Evolutionary conservation across 495 filamentous ascomycete genomes (phyloP), one percentile per base, ranked within the genome.

Genomic region (Chaetomium cochliodes): DNA sequence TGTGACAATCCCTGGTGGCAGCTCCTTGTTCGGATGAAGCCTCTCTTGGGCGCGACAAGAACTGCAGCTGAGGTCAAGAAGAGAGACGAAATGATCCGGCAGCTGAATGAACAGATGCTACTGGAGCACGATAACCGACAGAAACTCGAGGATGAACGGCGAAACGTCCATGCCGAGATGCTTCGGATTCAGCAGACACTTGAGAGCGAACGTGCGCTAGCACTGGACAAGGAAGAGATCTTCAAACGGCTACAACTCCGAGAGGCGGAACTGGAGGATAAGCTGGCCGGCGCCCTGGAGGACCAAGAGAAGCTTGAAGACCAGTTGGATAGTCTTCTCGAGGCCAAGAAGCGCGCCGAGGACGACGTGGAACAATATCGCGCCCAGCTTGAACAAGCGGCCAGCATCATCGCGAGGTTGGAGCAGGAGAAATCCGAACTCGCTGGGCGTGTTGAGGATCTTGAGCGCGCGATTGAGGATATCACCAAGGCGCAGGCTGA

Each of bases 201-300:
- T 12, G 96, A 99, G 76, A 96, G 92, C 65, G 96, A 99, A 76
- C 87, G 96, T 60, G 90, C 93, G 23, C 80, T 99, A 33, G 96
- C 96, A 0, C 80, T 99, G 9, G 96, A 99, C 74, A 99, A 98
- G 72, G 96, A 99, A 67, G 94, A 98, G 66, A 98, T 99, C 44
- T 97, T 97, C 80, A 94, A 93, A 72, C 85, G 96, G 20, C 81
- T 97, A n/a, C 93, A 97, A 71, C 73, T 88, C 42, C 87, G 93
- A 26, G 94, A 98, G 73, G 86, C 87, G 5, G 93, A 97, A 70
- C 82, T 99, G 0, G 88, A 84, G 20, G 96, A 99, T 70, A 97
- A 98, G 77, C 81, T 99, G 23, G 84, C 92, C 15, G 94, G 88
- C 39, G 93, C 94, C n/a, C 83, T 97, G 54, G 90, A 96, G 20